Evolutionary conservation across 345 rosid species (phyloP).

Genomic region (Eucalyptus sp.): DNA sequence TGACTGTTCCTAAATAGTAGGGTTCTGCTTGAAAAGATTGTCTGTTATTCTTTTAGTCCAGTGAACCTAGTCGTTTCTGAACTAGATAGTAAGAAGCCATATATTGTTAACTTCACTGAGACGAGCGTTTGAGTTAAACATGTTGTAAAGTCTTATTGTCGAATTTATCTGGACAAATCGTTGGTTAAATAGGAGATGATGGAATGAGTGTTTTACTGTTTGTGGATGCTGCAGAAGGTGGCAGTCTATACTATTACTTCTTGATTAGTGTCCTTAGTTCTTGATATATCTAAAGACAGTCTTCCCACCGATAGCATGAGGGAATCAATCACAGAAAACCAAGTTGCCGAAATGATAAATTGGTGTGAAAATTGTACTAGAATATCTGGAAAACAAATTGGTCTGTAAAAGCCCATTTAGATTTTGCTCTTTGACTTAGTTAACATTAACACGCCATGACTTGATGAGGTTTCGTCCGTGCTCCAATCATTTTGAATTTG

Average conservation of each 20-base stretch:
- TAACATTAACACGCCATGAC: background rate
- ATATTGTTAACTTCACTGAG: background rate
- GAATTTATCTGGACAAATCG: background rate
- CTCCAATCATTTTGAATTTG: background rate
- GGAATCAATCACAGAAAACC: background rate
- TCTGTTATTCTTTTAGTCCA: background rate
- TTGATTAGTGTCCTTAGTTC: background rate
- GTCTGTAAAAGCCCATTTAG: background rate
- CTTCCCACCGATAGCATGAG: background rate
- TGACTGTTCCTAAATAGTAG: background rate
- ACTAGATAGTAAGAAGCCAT: background rate
- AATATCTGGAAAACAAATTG: background rate
- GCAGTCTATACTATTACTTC: background rate
- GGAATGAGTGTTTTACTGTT: background rate
- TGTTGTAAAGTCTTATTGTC: background rate
- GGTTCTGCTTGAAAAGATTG: background rate
- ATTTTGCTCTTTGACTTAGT: background rate
- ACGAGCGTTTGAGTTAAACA: background rate
- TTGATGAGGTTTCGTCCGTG: background rate
- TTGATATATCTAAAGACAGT: background rate
- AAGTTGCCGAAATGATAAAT: background rate
- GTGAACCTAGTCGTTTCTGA: background rate
- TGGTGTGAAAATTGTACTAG: background rate
- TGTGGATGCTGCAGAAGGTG: background rate
- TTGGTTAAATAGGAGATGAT: background rate